Base-by-base conservation (phyloP, 1,139 yeast genomes). In the Pichia sp. region DNA sequence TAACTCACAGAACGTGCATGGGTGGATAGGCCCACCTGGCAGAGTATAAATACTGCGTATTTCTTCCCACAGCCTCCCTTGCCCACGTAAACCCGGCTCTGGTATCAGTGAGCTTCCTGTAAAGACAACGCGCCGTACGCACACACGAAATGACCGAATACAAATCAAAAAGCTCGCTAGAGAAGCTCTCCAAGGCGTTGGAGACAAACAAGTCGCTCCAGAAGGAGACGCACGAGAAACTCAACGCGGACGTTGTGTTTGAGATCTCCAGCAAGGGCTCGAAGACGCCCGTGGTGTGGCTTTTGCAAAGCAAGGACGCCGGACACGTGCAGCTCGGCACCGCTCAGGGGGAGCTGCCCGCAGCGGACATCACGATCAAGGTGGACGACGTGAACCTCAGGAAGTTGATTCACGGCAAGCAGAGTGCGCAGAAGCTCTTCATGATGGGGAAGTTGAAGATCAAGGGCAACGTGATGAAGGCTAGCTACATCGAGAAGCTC, bases 401-500 rank as follows among this genome's bases (percentile, higher is more conserved):
- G 63, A 82, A 80, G 69, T 79, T 88, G 65, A 88, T 87, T 55
- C 73, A 76, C 59, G 95, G 95, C 63, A 85, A 87, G 75, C 84
- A 90, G 61, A 85, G 85, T 70, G 90, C 95, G 56, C 96, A 88
- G 72, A 85, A 84, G 75, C 79, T 88, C 67, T 88, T 87, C 73
- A 82, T 88, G 87, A 76, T 81, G 67, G 96, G 96, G 55, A 86
- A 85, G 72, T 79, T 88, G 72, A 88, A 88, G 79, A 85, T 88
- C 62, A 86, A 84, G 77, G 96, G 96, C 66, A 87, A 88, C 75
- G 85, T 88, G 75, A 86, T 87, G 92, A 88, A 89, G 78, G 95
- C 95, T 58, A 82, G 92, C 55, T 80, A 84, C 58, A 81, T 87
- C 60, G 95, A 88, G 73, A 73, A 79, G 50, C 84, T 88, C 51